A percentile compares a stretch with the other conserved stretches of the same genome.
These are phyloP conservation scores for Arctium lappa DNA, from an alignment of 129 eudicot species.

Conservation along the genomic window DNA sequence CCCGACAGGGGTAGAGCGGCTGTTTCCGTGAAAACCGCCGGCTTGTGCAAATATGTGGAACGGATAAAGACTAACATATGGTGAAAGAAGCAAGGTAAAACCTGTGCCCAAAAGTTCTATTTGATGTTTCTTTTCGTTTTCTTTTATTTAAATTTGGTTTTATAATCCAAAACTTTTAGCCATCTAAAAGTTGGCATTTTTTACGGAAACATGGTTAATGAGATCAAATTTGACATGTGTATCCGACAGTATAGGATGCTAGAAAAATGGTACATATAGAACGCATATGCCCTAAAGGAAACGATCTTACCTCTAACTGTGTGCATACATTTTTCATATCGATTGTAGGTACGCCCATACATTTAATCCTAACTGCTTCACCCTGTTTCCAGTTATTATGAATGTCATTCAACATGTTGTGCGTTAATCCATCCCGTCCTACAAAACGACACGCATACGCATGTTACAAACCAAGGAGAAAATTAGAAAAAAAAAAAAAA, in stretches of 20 bases:
- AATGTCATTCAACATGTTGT: conserved; percentile 90
- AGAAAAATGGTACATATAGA: not conserved
- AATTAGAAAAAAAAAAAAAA: not conserved
- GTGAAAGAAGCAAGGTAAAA: too few relatives aligned
- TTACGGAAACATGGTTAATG: not conserved
- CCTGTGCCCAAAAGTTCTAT: too few relatives aligned
- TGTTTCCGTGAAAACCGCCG: too few relatives aligned
- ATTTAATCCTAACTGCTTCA: conserved; percentile 90
- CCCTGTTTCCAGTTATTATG: conserved; percentile 87
- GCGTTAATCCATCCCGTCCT: conserved; percentile 98
- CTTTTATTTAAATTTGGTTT: not conserved
- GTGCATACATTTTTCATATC: conserved; percentile 88
- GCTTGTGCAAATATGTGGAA: too few relatives aligned
- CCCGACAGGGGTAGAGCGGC: too few relatives aligned
- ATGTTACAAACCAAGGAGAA: not conserved
- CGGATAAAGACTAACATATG: too few relatives aligned
- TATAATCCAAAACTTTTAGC: not conserved
- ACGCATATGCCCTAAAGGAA: not conserved
- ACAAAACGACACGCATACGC: conserved; percentile 4
- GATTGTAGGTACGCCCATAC: conserved; percentile 95
- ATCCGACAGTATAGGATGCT: not conserved
- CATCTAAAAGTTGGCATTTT: not conserved
- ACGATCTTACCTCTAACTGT: conserved; percentile 71
- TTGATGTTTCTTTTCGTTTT: not conserved
- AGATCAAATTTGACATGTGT: not conserved